These are phyloP conservation scores for Lentinula detonsa DNA, from an alignment of 768 basidiomycete genomes.

Conservation along the genomic window DNA sequence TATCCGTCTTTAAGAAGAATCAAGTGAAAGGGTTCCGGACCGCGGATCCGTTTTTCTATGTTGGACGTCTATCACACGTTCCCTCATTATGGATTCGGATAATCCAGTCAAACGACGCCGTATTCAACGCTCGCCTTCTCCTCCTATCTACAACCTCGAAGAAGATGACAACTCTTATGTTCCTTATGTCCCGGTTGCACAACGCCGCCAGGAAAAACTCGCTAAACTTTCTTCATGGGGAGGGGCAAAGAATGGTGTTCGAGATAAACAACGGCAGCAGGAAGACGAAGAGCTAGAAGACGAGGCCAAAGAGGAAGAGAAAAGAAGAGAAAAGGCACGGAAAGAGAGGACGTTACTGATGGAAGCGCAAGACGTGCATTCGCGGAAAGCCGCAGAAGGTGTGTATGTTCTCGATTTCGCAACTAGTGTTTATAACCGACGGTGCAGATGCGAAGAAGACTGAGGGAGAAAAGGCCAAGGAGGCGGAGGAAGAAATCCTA, in stretches of 20 bases:
- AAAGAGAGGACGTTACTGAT: constrained; percentile 84
- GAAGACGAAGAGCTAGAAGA: constrained; percentile 73
- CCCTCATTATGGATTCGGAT: constrained; percentile 12
- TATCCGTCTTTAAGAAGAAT: not conserved
- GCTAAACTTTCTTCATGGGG: constrained; percentile 66
- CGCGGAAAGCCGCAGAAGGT: constrained; percentile 79
- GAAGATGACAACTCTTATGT: constrained; percentile 65
- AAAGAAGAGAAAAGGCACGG: constrained; percentile 63
- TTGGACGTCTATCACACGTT: too few species aligned
- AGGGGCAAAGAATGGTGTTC: constrained; percentile 32
- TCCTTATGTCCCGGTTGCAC: constrained; percentile 83
- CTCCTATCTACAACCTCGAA: constrained; percentile 53
- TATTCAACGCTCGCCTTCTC: constrained; percentile 51
- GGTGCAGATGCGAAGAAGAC: constrained; percentile 77
- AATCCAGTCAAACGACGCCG: constrained; percentile 45
- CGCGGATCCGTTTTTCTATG: not conserved
- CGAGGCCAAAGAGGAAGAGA: constrained; percentile 75
- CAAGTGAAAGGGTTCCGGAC: not conserved
- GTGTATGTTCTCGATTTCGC: constrained; percentile 10
- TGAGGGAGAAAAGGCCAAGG: constrained; percentile 77
- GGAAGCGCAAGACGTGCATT: constrained; percentile 95
- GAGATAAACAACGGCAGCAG: constrained; percentile 24
- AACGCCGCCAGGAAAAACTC: constrained; percentile 77
- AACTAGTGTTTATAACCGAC: not conserved
- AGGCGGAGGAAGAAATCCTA: constrained; percentile 86